phyloP scores from a whole-genome alignment of 139 green algal genomes.

The Picochlorum costavermella region DNA sequence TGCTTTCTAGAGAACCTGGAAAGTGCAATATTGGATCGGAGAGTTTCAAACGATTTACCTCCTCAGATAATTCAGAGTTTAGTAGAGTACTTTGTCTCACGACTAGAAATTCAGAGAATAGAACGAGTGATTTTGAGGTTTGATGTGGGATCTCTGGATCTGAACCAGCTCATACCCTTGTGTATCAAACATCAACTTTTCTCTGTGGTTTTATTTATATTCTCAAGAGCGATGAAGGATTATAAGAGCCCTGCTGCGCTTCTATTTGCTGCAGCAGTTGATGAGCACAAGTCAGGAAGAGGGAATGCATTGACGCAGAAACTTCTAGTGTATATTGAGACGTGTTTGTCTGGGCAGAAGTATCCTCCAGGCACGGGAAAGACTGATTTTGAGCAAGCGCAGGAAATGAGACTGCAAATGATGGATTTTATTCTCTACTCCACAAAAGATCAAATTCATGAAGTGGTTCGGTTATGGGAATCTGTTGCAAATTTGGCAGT shows the following conservation, averaged over 20 bases:
- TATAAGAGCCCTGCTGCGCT: slow-evolving; percentile 62
- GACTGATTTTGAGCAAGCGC: not conserved
- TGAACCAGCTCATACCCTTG: slow-evolving; percentile 64
- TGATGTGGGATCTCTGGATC: slow-evolving; percentile 71
- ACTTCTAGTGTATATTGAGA: slow-evolving; percentile 59
- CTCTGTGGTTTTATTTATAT: slow-evolving; percentile 64
- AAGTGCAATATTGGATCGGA: slow-evolving; percentile 31
- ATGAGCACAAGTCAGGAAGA: not conserved
- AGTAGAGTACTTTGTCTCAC: slow-evolving; percentile 61
- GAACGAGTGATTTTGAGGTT: slow-evolving; percentile 82
- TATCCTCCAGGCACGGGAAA: slow-evolving; percentile 31
- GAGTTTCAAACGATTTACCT: slow-evolving; percentile 23
- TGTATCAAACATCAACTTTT: slow-evolving; percentile 66
- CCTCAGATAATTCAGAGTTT: slow-evolving; percentile 71
- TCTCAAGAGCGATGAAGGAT: slow-evolving; percentile 64
- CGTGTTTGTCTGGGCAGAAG: slow-evolving; percentile 29
- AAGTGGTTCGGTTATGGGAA: slow-evolving; percentile 23
- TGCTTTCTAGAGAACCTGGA: slow-evolving; percentile 55
- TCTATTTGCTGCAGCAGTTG: slow-evolving; percentile 56
- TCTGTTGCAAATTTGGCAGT: slow-evolving; percentile 12
- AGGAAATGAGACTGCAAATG: slow-evolving; percentile 21
- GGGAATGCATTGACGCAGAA: not conserved
- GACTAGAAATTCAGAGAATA: slow-evolving; percentile 45
- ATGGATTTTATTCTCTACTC: slow-evolving; percentile 35
- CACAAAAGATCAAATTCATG: slow-evolving; percentile 12